phyloP scores from a whole-genome alignment of 164 flowering plant genomes.

The Kalanchoe fedtschenkoi region DNA sequence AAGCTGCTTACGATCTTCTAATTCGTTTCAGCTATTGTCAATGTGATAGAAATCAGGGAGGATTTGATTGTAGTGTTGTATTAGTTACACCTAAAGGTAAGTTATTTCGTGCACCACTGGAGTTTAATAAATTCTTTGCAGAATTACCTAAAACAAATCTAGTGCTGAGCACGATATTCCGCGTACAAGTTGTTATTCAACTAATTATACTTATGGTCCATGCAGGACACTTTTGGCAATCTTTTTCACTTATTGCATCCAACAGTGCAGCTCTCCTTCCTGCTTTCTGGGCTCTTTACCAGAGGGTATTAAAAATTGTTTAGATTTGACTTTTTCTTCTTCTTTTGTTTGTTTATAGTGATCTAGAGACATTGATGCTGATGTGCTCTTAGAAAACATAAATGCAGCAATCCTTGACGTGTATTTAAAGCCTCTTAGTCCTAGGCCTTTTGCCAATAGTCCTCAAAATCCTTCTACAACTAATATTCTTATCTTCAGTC shows the following conservation, averaged over 20 bases:
- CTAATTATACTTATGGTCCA: background rate
- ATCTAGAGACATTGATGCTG: background rate
- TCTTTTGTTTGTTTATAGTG: no score
- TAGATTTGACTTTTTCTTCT: background rate
- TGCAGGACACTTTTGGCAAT: constrained; percentile 75
- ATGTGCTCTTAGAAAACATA: background rate
- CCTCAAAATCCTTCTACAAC: background rate
- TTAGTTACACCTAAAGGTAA: constrained; percentile 58
- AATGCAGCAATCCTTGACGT: background rate
- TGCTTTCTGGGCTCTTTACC: constrained; percentile 74
- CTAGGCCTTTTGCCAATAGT: background rate
- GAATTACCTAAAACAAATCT: no score
- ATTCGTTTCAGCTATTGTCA: constrained; percentile 50
- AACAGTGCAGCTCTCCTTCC: constrained; percentile 92
- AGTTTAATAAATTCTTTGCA: no score
- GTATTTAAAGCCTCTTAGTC: background rate
- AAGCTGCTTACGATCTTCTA: background rate
- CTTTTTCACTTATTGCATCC: constrained; percentile 75
- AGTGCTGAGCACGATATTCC: no score
- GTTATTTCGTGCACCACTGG: background rate
- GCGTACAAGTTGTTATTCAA: constrained; percentile 3
- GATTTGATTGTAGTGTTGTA: constrained; percentile 82
- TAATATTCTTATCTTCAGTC: constrained; percentile 35
- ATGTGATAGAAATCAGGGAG: constrained; percentile 87
- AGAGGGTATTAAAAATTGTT: constrained; percentile 36